Evolutionary conservation across 2,329 filamentous ascomycete genomes (phyloP), one percentile per base, ranked within the genome.

Genomic region (Chlorencoelia australis): DNA sequence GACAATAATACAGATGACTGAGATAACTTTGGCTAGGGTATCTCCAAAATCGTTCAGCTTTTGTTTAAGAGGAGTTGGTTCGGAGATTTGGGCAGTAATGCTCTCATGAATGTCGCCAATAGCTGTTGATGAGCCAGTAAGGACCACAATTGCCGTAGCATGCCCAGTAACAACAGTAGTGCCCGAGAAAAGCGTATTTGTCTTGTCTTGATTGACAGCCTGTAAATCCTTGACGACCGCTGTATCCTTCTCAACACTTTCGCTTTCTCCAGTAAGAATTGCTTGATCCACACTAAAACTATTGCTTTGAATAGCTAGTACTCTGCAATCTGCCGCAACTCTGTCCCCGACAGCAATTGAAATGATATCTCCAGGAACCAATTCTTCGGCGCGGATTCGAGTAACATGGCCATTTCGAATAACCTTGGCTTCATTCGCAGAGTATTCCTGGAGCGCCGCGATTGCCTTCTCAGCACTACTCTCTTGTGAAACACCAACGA

Each of bases 31-130:
- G 52, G 93, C 93, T 45, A 98, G 70, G 57, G 75, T 81, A 63
- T 98, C 91, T 45, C 91, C 93, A 57, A 98, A 98, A 54, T 96
- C 87, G 60, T 98, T 95, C 45, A 98, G 73, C 69, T 98, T 98
- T 69, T 98, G 86, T 70, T 98, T 98, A 50, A 98, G 64, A 10
- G 91, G 91, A 1, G 91, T 98, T 0, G 91, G 91, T 59, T 94
- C 88, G 15, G 89, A 96, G 54, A 98, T 98, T 62, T 98, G 93
- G 24, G 89, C 82, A 5, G 87, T 88, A 57, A 98, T 98, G 67
- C 88, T 96, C 64, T 96, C 91, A 59, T 98, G 91, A 47, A 98
- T 98, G 59, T 95, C 91, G 52, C 91, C 91, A 62, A 98, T 98
- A 24, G 91, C 91, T 17, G 91, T 98, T 54, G 77, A 83, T 31